Evolutionary conservation across 352 stramenopile genomes (phyloP).

Genomic region (Globisporangium cederbergense): DNA sequence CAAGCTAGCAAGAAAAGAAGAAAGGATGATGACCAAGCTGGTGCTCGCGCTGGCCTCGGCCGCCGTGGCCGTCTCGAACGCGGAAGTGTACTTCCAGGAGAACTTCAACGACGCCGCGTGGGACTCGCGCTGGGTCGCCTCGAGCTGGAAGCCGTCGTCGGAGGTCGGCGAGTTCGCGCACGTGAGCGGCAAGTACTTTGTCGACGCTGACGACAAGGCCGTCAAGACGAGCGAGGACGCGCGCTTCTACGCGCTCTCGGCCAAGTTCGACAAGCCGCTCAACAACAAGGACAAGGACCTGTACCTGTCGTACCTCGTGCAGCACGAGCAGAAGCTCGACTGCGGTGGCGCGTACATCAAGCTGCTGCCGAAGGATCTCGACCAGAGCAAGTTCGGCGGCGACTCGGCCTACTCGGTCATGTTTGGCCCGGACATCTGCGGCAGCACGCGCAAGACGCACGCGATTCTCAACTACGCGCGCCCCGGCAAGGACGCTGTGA

Average conservation of each 20-base stretch:
- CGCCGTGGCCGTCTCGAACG: constrained; percentile 42
- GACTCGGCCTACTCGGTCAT: constrained; percentile 96
- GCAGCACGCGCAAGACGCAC: constrained; percentile 95
- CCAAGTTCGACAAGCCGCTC: constrained; percentile 87
- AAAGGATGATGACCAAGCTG: constrained; percentile 60
- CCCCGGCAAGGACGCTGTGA: constrained; percentile 92
- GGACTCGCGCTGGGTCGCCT: constrained; percentile 82
- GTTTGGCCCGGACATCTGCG: constrained; percentile 99
- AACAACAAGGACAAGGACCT: constrained; percentile 91
- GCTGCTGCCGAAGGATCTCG: constrained; percentile 91
- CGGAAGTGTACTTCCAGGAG: constrained; percentile 92
- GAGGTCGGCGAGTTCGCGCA: constrained; percentile 96
- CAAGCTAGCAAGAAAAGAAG: not conserved
- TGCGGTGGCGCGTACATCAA: constrained; percentile 99
- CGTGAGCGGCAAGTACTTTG: constrained; percentile 92
- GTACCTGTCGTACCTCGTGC: constrained; percentile 96
- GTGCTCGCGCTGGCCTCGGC: constrained; percentile 45
- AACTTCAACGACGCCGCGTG: constrained; percentile 90
- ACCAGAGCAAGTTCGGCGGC: constrained; percentile 92
- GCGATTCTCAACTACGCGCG: constrained; percentile 98
- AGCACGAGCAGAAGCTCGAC: constrained; percentile 98
- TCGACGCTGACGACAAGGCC: constrained; percentile 89
- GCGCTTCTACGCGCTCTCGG: constrained; percentile 97
- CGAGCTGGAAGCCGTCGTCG: constrained; percentile 90
- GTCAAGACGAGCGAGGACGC: constrained; percentile 94